A percentile compares a stretch with the other conserved stretches of the same genome.
Conservation (phyloP, 75 land plant species). For the Cryptomeria japonica region DNA sequence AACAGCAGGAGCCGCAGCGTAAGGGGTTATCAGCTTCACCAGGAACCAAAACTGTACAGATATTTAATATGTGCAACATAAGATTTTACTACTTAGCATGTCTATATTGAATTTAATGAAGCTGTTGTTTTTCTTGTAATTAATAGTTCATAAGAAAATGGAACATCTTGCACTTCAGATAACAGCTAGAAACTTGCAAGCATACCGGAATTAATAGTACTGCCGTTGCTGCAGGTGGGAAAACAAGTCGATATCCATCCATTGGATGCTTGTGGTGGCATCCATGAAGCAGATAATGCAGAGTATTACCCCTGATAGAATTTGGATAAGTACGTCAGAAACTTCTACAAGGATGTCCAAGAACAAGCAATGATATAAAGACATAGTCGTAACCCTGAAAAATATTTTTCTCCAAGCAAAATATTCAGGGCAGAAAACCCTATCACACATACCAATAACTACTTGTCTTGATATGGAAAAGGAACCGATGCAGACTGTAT, state of each 20-base stretch:
- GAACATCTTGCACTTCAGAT: not conserved
- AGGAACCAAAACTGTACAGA: slow-evolving; percentile 68
- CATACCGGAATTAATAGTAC: slow-evolving; percentile 68
- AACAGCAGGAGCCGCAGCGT: slow-evolving; percentile 57
- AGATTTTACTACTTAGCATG: not conserved
- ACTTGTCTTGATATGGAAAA: slow-evolving; percentile 88
- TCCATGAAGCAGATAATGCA: slow-evolving; percentile 97
- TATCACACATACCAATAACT: slow-evolving; percentile 74
- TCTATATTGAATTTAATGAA: not conserved
- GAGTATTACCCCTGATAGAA: slow-evolving; percentile 79
- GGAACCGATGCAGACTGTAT: slow-evolving; percentile 86
- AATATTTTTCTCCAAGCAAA: not conserved
- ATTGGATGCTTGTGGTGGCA: slow-evolving; percentile 99
- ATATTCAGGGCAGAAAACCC: not conserved
- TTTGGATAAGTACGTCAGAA: not conserved
- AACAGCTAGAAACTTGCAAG: slow-evolving; percentile 7
- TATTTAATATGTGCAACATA: not conserved
- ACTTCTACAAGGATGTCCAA: not conserved
- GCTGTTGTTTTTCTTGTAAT: not conserved
- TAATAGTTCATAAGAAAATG: not conserved
- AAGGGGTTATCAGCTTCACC: slow-evolving; percentile 41
- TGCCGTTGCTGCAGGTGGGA: slow-evolving; percentile 95
- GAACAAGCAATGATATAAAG: not conserved
- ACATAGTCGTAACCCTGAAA: not conserved
- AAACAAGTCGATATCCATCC: slow-evolving; percentile 95